Evolutionary conservation across 148 eudicot species (phyloP).

Genomic region (Salicornia ramosissima): DNA sequence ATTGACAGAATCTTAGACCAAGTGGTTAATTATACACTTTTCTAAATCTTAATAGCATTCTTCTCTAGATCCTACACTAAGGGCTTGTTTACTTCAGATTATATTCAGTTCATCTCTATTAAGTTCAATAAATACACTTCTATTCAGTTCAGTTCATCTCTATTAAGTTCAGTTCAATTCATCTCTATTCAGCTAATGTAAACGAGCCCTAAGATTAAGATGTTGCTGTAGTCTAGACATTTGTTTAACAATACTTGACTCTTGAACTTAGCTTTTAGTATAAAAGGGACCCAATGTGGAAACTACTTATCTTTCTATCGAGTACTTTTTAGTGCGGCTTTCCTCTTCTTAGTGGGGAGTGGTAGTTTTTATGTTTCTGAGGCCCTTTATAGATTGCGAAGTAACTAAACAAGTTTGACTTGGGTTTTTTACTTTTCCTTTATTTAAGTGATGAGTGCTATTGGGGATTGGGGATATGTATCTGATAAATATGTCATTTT

Average conservation of each 20-base stretch:
- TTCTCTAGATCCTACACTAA: neutral
- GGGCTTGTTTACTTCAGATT: too few species aligned
- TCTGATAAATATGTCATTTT: constrained; percentile 9
- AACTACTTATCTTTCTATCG: neutral
- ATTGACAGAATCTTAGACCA: neutral
- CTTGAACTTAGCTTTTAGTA: neutral
- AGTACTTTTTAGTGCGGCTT: neutral
- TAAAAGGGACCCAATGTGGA: neutral
- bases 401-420: neutral
- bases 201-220: too few species aligned
- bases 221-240: neutral
- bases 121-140: too few species aligned
- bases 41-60: neutral
- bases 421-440: neutral
- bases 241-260: neutral
- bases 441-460: too few species aligned
- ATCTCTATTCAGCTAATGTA: too few species aligned
- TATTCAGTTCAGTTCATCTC: too few species aligned
- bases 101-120: too few species aligned
- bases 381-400: neutral
- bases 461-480: too few species aligned
- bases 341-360: neutral
- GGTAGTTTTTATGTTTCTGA: neutral
- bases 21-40: neutral
- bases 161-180: too few species aligned